These are phyloP conservation scores for Crithidia acanthocephali DNA, from an alignment of 208 protist genomes.

Conservation along the genomic window DNA sequence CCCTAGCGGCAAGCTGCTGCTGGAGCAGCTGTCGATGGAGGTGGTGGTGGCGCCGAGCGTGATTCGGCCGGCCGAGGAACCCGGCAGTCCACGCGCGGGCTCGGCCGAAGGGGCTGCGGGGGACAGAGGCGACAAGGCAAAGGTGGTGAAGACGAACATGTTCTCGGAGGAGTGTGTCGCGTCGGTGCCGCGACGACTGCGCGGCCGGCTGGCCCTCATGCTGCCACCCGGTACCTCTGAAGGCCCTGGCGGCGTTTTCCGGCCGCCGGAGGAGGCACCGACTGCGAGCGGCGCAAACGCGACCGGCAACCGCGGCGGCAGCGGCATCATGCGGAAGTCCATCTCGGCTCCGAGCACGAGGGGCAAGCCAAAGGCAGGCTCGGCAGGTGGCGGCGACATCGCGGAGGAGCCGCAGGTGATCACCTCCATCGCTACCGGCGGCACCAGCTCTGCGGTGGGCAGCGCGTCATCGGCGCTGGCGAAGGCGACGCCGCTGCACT, in stretches of 20 bases:
- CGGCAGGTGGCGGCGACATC: background rate
- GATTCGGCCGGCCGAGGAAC: slow-evolving; percentile 19
- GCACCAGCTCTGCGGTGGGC: slow-evolving; percentile 3
- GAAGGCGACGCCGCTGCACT: slow-evolving; percentile 10
- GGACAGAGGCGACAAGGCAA: slow-evolving; percentile 9
- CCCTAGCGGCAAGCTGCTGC: slow-evolving; percentile 52
- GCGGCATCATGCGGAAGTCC: slow-evolving; percentile 2
- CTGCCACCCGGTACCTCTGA: slow-evolving; percentile 15
- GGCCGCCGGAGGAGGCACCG: slow-evolving; percentile 6
- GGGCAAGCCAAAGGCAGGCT: background rate
- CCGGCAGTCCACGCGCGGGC: background rate
- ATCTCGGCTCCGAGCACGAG: background rate
- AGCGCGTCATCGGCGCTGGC: slow-evolving; percentile 11
- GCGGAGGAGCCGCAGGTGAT: slow-evolving; percentile 6
- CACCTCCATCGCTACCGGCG: slow-evolving; percentile 11
- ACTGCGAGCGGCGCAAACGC: background rate
- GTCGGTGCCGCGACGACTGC: slow-evolving; percentile 43
- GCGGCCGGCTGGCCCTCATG: slow-evolving; percentile 41
- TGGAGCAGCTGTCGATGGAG: slow-evolving; percentile 63
- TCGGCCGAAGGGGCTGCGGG: slow-evolving; percentile 1
- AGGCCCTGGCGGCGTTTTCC: background rate
- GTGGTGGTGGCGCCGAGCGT: slow-evolving; percentile 40
- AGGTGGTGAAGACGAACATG: slow-evolving; percentile 30
- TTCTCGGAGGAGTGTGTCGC: slow-evolving; percentile 43
- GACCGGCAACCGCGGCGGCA: slow-evolving; percentile 6